These are phyloP conservation scores for Wickerhamomyces silvicola DNA, from an alignment of 805 yeast species.

Conservation along the genomic window DNA sequence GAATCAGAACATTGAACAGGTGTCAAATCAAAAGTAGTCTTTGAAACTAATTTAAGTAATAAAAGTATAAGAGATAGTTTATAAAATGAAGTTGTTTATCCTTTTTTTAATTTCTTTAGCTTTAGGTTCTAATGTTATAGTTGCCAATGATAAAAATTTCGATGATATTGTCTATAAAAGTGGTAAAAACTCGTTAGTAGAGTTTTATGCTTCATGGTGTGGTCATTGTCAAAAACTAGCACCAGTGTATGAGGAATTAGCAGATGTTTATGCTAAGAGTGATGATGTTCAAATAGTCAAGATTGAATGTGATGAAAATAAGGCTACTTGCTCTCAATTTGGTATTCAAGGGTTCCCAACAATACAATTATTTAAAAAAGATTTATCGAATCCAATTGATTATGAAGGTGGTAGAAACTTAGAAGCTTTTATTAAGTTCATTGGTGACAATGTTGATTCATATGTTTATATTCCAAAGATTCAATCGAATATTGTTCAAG, in stretches of 20 bases:
- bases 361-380: constrained; percentile 75
- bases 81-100: neutral
- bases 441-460: constrained; percentile 36
- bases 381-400: constrained; percentile 53
- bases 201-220: constrained; percentile 97
- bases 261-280: constrained; percentile 48
- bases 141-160: constrained; percentile 44
- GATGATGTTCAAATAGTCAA: constrained; percentile 70
- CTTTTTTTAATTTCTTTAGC: neutral
- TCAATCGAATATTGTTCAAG: constrained; percentile 19
- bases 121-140: constrained; percentile 28
- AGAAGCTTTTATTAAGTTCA: constrained; percentile 61
- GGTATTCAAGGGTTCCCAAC: constrained; percentile 91
- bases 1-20: too few species aligned
- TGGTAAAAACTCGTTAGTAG: constrained; percentile 68
- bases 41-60: too few species aligned
- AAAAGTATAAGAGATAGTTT: too few species aligned
- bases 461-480: constrained; percentile 22
- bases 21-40: too few species aligned
- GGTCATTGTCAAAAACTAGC: constrained; percentile 91
- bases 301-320: constrained; percentile 85
- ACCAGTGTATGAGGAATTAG: constrained; percentile 82
- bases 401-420: constrained; percentile 67
- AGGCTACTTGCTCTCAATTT: constrained; percentile 60
- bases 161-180: constrained; percentile 50